Evolutionary conservation across 2,329 filamentous ascomycete species (phyloP).

Genomic region (Eurotiales sp.): DNA sequence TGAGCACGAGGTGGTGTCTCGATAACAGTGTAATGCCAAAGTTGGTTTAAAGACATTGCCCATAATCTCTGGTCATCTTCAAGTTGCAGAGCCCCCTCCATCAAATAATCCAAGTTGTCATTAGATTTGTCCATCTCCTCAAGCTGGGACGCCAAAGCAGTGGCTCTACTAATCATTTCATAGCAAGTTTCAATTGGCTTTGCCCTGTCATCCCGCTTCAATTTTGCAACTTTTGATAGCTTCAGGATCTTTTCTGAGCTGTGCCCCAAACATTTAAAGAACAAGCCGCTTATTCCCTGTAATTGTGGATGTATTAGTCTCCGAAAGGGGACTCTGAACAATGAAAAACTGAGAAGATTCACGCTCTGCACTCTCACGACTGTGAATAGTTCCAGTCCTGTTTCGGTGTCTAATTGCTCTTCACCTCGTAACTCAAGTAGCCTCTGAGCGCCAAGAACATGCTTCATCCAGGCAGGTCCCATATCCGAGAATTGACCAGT

Average conservation of each 20-base stretch:
- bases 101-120: neutral
- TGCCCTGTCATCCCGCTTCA: neutral
- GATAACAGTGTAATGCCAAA: constrained; percentile 16
- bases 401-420: constrained; percentile 11
- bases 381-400: constrained; percentile 14
- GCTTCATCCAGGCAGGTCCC: constrained; percentile 16
- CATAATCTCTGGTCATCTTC: constrained; percentile 17
- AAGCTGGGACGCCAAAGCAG: constrained; percentile 15
- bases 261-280: constrained; percentile 11
- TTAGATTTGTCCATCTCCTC: neutral
- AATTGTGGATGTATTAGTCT: neutral
- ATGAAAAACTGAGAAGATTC: neutral
- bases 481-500: neutral
- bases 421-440: constrained; percentile 17
- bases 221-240: constrained; percentile 12
- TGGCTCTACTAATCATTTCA: constrained; percentile 13
- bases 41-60: constrained; percentile 14
- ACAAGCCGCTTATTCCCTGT: constrained; percentile 13
- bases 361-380: constrained; percentile 14
- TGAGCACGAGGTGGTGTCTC: neutral
- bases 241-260: constrained; percentile 11
- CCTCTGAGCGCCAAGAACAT: constrained; percentile 15
- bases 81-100: constrained; percentile 12
- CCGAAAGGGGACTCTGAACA: neutral
- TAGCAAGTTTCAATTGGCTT: constrained; percentile 16